Evolutionary conservation across 116 monocot species (phyloP).

Genomic region (Phalaenopsis hybrid): DNA sequence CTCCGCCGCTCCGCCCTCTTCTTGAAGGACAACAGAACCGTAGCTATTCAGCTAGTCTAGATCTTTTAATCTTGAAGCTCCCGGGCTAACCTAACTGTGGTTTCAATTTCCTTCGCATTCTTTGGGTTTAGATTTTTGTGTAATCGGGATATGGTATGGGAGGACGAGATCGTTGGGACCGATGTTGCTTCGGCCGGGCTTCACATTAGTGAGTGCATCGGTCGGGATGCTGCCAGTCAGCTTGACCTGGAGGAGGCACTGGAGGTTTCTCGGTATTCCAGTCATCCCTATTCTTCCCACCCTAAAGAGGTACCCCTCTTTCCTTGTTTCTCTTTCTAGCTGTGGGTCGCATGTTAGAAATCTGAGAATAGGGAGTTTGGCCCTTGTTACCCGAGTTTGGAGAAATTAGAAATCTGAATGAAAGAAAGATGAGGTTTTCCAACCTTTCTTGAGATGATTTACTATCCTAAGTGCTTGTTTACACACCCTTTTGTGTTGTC

Average conservation of each 20-base stretch:
- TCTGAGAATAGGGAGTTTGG: not conserved
- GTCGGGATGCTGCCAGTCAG: slow-evolving; percentile 58
- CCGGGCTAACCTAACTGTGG: slow-evolving; percentile 5
- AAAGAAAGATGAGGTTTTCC: not conserved
- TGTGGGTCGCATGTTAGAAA: not conserved
- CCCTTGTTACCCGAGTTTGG: not conserved
- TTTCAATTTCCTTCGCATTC: slow-evolving; percentile 4
- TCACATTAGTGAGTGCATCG: slow-evolving; percentile 81
- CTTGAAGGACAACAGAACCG: not conserved
- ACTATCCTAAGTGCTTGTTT: too few relatives aligned
- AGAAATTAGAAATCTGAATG: not conserved
- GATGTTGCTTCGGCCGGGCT: slow-evolving; percentile 79
- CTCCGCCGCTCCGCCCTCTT: not conserved
- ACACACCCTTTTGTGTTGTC: too few relatives aligned
- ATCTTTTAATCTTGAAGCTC: not conserved
- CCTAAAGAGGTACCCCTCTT: slow-evolving; percentile 74
- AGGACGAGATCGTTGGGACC: slow-evolving; percentile 69
- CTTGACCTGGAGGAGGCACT: slow-evolving; percentile 88
- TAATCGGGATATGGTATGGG: slow-evolving; percentile 52
- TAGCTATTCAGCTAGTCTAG: not conserved
- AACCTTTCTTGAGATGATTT: too few relatives aligned
- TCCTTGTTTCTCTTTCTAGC: not conserved
- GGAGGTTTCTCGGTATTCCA: slow-evolving; percentile 82
- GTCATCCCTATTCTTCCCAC: slow-evolving; percentile 80
- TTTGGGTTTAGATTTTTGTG: not conserved